Evolutionary conservation across 2,329 filamentous ascomycete species (phyloP).

Genomic region (Furcasterigmium sp.): DNA sequence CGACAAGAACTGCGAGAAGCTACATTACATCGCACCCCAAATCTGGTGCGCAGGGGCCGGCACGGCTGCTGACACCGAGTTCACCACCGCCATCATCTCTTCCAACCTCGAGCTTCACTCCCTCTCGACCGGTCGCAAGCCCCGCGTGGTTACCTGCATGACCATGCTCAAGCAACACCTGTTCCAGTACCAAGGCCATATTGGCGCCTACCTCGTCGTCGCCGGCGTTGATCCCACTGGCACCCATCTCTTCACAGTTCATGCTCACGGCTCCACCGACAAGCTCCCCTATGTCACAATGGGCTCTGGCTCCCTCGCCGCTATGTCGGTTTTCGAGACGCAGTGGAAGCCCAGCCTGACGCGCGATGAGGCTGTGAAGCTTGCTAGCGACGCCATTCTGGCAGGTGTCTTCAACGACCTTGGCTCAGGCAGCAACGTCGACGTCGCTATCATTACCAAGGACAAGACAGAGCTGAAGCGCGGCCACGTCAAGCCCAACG

Average conservation of each 20-base stretch:
- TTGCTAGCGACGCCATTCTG: slow-evolving; percentile 82
- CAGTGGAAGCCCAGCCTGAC: slow-evolving; percentile 80
- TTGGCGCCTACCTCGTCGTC: slow-evolving; percentile 95
- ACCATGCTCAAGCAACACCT: slow-evolving; percentile 99
- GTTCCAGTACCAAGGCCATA: slow-evolving; percentile 96
- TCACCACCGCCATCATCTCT: slow-evolving; percentile 96
- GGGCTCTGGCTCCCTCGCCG: slow-evolving; percentile 91
- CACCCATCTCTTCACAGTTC: slow-evolving; percentile 92
- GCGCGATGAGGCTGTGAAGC: slow-evolving; percentile 73
- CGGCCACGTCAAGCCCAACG: slow-evolving; percentile 91
- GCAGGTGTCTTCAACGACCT: slow-evolving; percentile 99
- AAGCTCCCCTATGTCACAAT: slow-evolving; percentile 99
- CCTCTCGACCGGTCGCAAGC: slow-evolving; percentile 91
- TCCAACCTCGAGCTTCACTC: slow-evolving; percentile 97
- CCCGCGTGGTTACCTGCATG: slow-evolving; percentile 98
- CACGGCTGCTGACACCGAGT: slow-evolving; percentile 97
- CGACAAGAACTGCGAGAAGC: slow-evolving; percentile 99
- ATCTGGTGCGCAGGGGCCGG: slow-evolving; percentile 99
- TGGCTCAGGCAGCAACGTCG: slow-evolving; percentile 94
- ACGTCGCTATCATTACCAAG: slow-evolving; percentile 89
- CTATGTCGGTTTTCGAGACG: slow-evolving; percentile 97
- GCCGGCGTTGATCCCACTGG: slow-evolving; percentile 96
- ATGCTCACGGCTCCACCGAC: slow-evolving; percentile 96
- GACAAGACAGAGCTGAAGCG: slow-evolving; percentile 92
- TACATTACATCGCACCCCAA: slow-evolving; percentile 96